Evolutionary conservation across 2,329 filamentous ascomycete genomes (phyloP).

Genomic region (Sporothrix brasiliensis): DNA sequence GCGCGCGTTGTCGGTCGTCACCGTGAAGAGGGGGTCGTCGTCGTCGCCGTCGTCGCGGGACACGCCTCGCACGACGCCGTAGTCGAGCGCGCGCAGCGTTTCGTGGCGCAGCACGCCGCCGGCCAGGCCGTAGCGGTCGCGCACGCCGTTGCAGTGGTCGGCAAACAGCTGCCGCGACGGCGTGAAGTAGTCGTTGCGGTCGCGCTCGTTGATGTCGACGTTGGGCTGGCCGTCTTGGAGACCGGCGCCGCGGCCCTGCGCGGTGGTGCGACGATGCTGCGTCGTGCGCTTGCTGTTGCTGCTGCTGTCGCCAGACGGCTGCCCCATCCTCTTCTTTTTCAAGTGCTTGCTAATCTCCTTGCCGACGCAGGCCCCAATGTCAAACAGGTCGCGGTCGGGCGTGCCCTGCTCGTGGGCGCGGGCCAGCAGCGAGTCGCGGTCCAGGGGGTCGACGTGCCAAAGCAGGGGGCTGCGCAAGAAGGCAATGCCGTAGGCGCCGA

Average conservation of each 20-base stretch:
- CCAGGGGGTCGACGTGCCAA: slow-evolving; percentile 76
- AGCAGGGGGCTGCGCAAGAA: slow-evolving; percentile 80
- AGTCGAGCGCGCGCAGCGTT: slow-evolving; percentile 63
- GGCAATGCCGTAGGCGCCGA: slow-evolving; percentile 68
- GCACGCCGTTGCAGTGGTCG: slow-evolving; percentile 63
- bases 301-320: neutral
- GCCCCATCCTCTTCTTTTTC: slow-evolving; percentile 59
- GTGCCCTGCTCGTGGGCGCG: slow-evolving; percentile 65
- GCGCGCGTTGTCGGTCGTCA: slow-evolving; percentile 58
- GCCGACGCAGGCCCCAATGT: slow-evolving; percentile 74
- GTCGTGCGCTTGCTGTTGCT: neutral
- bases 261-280: slow-evolving; percentile 28
- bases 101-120: slow-evolving; percentile 61
- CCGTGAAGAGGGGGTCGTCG: slow-evolving; percentile 63
- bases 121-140: slow-evolving; percentile 61
- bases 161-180: slow-evolving; percentile 64
- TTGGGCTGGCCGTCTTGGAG: slow-evolving; percentile 46
- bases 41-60: slow-evolving; percentile 47
- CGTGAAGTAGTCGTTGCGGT: slow-evolving; percentile 70
- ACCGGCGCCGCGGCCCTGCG: slow-evolving; percentile 33
- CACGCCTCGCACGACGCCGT: slow-evolving; percentile 51
- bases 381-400: slow-evolving; percentile 62
- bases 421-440: slow-evolving; percentile 72
- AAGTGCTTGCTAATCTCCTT: slow-evolving; percentile 80
- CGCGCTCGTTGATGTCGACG: slow-evolving; percentile 64